Evolutionary conservation across 768 basidiomycete species (phyloP).

Genomic region (Lactarius tabidus): DNA sequence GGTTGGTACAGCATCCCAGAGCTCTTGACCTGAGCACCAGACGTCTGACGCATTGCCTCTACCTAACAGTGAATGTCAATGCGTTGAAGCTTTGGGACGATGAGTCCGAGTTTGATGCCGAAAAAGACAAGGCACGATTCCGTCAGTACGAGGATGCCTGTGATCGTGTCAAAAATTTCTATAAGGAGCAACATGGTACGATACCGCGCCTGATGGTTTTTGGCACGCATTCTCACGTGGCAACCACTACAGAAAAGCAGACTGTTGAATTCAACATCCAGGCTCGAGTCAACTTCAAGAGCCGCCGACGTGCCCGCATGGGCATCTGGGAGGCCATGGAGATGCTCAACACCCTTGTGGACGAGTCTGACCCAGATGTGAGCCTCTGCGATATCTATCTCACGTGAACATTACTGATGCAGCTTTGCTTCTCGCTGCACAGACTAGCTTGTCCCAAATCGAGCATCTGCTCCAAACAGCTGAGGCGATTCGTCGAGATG

Average conservation of each 20-base stretch:
- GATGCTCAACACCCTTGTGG: constrained; percentile 79
- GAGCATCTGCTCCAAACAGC: constrained; percentile 89
- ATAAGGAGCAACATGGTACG: constrained; percentile 73
- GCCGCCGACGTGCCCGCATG: constrained; percentile 67
- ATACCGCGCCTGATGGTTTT: constrained; percentile 13
- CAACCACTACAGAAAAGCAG: constrained; percentile 61
- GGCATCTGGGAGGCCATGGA: constrained; percentile 82
- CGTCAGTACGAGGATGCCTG: constrained; percentile 73
- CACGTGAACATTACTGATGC: constrained; percentile 3
- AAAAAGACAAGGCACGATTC: constrained; percentile 64
- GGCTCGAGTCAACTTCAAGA: constrained; percentile 71
- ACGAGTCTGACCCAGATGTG: constrained; percentile 90
- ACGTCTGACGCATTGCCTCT: background rate
- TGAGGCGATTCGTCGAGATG: constrained; percentile 82
- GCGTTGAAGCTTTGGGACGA: constrained; percentile 58
- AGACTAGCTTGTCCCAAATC: constrained; percentile 80
- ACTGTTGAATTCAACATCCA: constrained; percentile 82
- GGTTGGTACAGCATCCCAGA: constrained; percentile 34
- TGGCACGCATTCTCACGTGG: constrained; percentile 4
- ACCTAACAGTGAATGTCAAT: constrained; percentile 56
- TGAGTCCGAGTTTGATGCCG: constrained; percentile 51
- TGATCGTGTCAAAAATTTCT: constrained; percentile 73
- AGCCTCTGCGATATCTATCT: constrained; percentile 20
- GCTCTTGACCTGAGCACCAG: background rate
- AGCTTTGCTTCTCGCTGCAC: constrained; percentile 9